Evolutionary conservation across 2,329 filamentous ascomycete species (phyloP).

Genomic region (Gremmenia infestans): DNA sequence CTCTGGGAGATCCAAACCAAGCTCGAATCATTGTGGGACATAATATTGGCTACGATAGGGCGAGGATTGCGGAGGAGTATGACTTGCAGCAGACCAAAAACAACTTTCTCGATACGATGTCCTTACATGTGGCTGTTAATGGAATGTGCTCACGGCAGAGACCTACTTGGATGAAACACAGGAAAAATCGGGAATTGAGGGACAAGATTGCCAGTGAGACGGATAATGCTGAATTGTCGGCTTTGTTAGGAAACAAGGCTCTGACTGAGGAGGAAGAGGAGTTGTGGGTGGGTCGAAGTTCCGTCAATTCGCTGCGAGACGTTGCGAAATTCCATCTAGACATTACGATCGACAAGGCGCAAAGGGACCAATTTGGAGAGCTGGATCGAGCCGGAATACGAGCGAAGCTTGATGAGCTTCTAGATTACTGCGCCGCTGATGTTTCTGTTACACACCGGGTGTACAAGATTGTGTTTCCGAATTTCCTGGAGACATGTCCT

Average conservation of each 20-base stretch:
- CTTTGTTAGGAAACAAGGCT: slow-evolving; percentile 62
- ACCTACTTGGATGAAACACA: slow-evolving; percentile 95
- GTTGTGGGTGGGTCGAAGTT: slow-evolving; percentile 90
- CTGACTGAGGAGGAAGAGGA: slow-evolving; percentile 84
- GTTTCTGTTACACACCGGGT: slow-evolving; percentile 89
- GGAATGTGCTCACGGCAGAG: slow-evolving; percentile 97
- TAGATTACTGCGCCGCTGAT: slow-evolving; percentile 94
- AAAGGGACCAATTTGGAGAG: slow-evolving; percentile 80
- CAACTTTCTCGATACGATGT: slow-evolving; percentile 95
- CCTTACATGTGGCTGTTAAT: slow-evolving; percentile 92
- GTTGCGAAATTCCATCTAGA: slow-evolving; percentile 96
- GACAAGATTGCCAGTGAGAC: slow-evolving; percentile 73
- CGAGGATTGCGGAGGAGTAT: slow-evolving; percentile 86
- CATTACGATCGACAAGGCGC: slow-evolving; percentile 83
- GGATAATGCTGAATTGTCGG: slow-evolving; percentile 64
- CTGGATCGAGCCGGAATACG: slow-evolving; percentile 67
- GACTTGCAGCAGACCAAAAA: slow-evolving; percentile 75
- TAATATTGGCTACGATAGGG: slow-evolving; percentile 92
- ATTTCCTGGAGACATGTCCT: slow-evolving; percentile 83
- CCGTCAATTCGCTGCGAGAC: slow-evolving; percentile 89
- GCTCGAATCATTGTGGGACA: slow-evolving; percentile 84
- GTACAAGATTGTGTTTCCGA: slow-evolving; percentile 89
- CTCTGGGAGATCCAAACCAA: slow-evolving; percentile 70
- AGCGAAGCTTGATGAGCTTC: slow-evolving; percentile 69
- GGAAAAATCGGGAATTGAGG: slow-evolving; percentile 79